These are phyloP conservation scores for Galeopsis tetrahit DNA, from an alignment of 257 asterid genomes.

Conservation along the genomic window DNA sequence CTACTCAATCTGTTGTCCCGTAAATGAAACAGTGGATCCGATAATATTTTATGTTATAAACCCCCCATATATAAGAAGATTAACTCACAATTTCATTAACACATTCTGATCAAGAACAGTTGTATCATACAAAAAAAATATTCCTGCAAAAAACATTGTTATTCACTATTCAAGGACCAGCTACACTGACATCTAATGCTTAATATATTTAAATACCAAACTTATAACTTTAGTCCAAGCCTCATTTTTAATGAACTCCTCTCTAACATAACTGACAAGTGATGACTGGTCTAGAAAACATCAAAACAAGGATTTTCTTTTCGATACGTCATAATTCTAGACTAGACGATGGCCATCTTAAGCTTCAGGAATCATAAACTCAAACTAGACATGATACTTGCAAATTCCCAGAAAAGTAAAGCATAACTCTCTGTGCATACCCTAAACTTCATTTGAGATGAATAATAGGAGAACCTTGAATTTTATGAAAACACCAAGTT, in stretches of 20 bases:
- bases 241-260: neutral
- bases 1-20: neutral
- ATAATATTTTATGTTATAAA: neutral
- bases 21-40: neutral
- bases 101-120: too few species aligned
- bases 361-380: conserved; percentile 1
- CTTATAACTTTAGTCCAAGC: neutral
- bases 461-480: neutral
- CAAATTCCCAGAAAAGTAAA: neutral
- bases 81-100: neutral
- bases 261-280: neutral
- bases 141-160: neutral
- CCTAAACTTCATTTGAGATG: conserved; percentile 8
- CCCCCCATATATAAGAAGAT: neutral
- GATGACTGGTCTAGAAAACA: conserved; percentile 1
- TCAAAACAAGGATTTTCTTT: neutral
- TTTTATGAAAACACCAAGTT: neutral
- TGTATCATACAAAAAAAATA: neutral
- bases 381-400: conserved; percentile 2
- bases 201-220: neutral
- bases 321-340: neutral
- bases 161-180: neutral
- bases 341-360: neutral
- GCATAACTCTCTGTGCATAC: neutral
- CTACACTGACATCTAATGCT: neutral